phyloP scores from a whole-genome alignment of 1,284 basidiomycete species.

The Fomitopsis palustris region DNA sequence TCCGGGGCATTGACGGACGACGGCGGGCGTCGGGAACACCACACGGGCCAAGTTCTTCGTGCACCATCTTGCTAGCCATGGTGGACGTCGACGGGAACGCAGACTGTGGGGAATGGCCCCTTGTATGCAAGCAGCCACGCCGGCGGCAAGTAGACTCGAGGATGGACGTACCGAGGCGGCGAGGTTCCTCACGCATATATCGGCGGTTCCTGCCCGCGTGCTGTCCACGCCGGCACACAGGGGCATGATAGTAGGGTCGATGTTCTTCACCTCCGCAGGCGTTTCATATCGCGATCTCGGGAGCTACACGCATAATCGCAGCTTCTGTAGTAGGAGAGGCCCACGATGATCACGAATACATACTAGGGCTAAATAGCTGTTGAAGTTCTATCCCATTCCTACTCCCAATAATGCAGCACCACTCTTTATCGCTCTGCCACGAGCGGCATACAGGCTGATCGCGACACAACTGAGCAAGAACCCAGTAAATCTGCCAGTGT shows the following conservation, averaged over 20 bases:
- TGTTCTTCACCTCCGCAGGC: neutral
- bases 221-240: neutral
- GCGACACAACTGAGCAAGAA: conserved; percentile 76
- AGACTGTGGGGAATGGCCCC: neutral
- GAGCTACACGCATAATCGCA: too few relatives aligned
- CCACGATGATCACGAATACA: neutral
- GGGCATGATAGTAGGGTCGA: neutral
- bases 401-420: conserved; percentile 64
- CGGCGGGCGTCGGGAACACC: neutral
- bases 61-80: conserved; percentile 6
- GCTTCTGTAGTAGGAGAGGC: too few relatives aligned
- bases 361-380: neutral
- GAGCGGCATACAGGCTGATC: conserved; percentile 69
- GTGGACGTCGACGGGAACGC: neutral
- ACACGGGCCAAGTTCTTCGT: neutral
- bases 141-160: conserved; percentile 1
- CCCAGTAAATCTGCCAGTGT: conserved; percentile 59
- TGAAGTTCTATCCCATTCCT: conserved; percentile 24
- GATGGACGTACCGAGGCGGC: conserved; percentile 3
- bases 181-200: conserved; percentile 2
- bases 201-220: neutral
- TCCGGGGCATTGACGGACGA: neutral
- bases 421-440: conserved; percentile 60
- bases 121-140: neutral
- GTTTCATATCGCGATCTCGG: neutral